phyloP scores from a whole-genome alignment of 163 green algal genomes.

The Scenedesmus sp. region DNA sequence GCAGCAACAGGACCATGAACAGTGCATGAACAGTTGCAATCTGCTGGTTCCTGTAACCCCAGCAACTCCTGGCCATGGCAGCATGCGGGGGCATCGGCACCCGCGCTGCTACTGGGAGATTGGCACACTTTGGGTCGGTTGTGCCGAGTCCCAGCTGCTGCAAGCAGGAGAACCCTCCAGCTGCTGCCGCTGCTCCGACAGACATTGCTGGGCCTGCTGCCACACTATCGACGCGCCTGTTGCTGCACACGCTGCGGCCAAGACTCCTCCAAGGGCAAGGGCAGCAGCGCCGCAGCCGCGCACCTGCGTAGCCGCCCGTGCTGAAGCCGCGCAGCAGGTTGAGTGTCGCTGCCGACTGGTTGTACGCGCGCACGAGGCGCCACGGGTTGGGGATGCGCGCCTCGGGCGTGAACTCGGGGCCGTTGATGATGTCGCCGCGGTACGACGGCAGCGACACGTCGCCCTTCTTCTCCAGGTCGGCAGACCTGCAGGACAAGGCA shows the following conservation, averaged over 20 bases:
- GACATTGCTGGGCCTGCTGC: too few species aligned
- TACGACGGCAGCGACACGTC: conserved; percentile 90
- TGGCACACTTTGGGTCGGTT: too few species aligned
- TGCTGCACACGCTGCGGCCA: neutral
- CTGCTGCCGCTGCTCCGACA: too few species aligned
- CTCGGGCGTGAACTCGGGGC: conserved; percentile 90
- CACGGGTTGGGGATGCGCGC: conserved; percentile 92
- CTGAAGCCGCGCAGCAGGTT: conserved; percentile 98
- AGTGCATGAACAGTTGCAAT: neutral
- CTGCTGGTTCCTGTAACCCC: too few species aligned
- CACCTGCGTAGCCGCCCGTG: conserved; percentile 94
- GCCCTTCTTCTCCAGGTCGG: conserved; percentile 81
- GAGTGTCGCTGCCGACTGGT: conserved; percentile 97
- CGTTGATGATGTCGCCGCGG: conserved; percentile 99
- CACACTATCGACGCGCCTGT: neutral
- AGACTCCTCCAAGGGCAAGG: neutral
- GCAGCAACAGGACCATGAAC: neutral
- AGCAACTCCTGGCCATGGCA: neutral
- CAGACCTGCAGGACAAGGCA: neutral
- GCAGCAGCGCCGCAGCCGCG: neutral
- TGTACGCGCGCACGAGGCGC: conserved; percentile 95
- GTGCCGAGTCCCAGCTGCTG: too few species aligned
- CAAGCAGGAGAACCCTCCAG: too few species aligned
- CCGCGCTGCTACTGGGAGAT: too few species aligned
- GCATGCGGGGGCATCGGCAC: neutral